Percentiles rank a stretch among this genome's conserved stretches.
These are phyloP conservation scores for Nannochloris sp. DNA, from an alignment of 139 green algal genomes.

Conservation along the genomic window DNA sequence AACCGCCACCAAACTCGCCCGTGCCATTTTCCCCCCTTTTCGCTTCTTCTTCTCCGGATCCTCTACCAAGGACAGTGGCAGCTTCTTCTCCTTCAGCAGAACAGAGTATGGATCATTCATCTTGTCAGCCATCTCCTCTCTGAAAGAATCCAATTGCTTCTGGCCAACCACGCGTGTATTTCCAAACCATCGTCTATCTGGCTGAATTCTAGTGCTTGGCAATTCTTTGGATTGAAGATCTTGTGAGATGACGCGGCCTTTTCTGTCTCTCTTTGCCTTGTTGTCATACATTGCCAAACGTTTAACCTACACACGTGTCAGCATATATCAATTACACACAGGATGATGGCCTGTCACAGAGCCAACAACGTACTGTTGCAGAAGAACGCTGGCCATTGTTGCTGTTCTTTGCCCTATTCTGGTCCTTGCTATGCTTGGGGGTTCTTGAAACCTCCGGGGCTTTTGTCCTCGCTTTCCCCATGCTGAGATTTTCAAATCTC, in stretches of 20 bases:
- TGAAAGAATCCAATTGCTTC: slow-evolving; percentile 92
- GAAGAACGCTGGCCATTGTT: slow-evolving; percentile 54
- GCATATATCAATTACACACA: too few relatives aligned
- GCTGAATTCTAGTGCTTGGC: slow-evolving; percentile 91
- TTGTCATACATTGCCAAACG: slow-evolving; percentile 96
- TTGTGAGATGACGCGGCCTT: slow-evolving; percentile 77
- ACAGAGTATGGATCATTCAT: slow-evolving; percentile 88
- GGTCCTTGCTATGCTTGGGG: slow-evolving; percentile 70
- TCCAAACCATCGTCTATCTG: slow-evolving; percentile 91
- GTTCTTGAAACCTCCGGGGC: slow-evolving; percentile 42
- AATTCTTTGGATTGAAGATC: slow-evolving; percentile 90
- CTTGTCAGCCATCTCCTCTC: slow-evolving; percentile 88
- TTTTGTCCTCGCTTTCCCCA: slow-evolving; percentile 9
- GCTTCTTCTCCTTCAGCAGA: slow-evolving; percentile 89
- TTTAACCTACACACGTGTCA: slow-evolving; percentile 50
- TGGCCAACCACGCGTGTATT: slow-evolving; percentile 96
- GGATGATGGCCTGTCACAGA: too few relatives aligned
- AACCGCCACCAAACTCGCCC: slow-evolving; percentile 65
- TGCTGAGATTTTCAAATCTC: background rate
- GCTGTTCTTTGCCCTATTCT: slow-evolving; percentile 46
- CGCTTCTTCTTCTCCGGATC: slow-evolving; percentile 53
- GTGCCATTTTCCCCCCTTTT: slow-evolving; percentile 7
- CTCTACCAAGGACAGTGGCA: slow-evolving; percentile 82
- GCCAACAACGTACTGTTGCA: slow-evolving; percentile 48
- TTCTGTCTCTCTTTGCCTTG: slow-evolving; percentile 73